Base-by-base conservation (phyloP, 73 alveolate species). In the Uronychia setigera region DNA sequence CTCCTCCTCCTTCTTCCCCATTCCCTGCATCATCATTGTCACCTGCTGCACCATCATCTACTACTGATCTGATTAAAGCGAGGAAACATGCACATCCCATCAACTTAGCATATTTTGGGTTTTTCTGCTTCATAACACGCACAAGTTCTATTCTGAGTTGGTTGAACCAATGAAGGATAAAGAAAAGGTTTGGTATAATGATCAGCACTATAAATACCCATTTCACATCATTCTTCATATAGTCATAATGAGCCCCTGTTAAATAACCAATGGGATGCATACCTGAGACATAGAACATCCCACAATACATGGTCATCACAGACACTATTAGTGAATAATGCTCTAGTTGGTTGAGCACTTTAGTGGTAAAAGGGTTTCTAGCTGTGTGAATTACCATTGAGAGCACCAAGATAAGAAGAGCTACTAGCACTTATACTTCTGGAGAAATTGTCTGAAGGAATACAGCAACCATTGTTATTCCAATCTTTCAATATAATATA, bases 231-330 rank as follows among this genome's bases (percentile, higher is more conserved):
- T 11, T 34, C 27, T 59, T 31, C 89, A 82, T 82, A 76, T 82
- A 82, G 30, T 26, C 29, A 29, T 82, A 82, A 26, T 82, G 89
- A 25, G 76, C 1, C 59, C 88, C 88, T n/a, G n/a, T n/a, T n/a
- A n/a, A n/a, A n/a, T n/a, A n/a, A n/a, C n/a, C n/a, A n/a, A n/a
- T n/a, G n/a, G n/a, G n/a, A 34, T 86, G 88, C 19, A 31, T 33
- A 0, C 90, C 94, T 9, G 93, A 75, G 1, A 87, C 79, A 58
- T 87, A 87, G 58, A 31, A 87, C 93, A 87, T 87, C 14, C 93
- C 93, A 0, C 77, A 46, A 33, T 87, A 87, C 81, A 87, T 33
- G 0, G 93, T 87, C 28, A 87, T 33, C 27, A 76, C 26, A 28
- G 88, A 27, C 59, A 75, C 89, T 33, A 46, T 14, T 9, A 87